Evolutionary conservation across 2,329 filamentous ascomycete species (phyloP), one percentile per base, ranked within the genome.

Genomic region (Fusarium albidum): DNA sequence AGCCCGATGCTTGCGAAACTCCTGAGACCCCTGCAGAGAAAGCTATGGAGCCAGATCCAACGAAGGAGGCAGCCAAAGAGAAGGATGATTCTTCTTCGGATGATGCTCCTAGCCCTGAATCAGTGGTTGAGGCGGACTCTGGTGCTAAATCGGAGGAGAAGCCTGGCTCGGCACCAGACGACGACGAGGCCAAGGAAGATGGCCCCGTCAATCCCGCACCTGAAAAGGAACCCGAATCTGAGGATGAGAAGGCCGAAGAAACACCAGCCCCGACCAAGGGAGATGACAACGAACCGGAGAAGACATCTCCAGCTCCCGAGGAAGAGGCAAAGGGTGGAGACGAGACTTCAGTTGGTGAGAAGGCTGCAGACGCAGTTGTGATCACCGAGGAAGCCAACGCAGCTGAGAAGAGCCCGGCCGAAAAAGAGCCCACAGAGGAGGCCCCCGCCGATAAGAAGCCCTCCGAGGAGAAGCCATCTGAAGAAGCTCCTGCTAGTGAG

Each of bases 171-270:
- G 10, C 18, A 26, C 8, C 35, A 10, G 21, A 38, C 10, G 17
- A 18, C 21, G 35, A 38, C 7, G 12, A 4, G 7, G 21, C 25
- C 7, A 43, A 38, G 33, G 40, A 56, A 31, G 46, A 42, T 7
- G 21, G 35, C 25, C 14, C 41, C 10, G 17, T 28, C 35, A 43
- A 45, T 6, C 32, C 44, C 15, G 57, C 53, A 28, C 15, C 37
- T 14, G 9, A 29, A 14, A 33, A 47, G 18, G 52, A 62, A 6
- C 35, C 26, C 18, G 61, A 60, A 31, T 27, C 37, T 12, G 43
- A 43, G 10, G 35, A 49, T 3, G 32, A 49, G 14, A 51, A 56
- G 26, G 7, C 44, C 5, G 51, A 50, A 38, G 55, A 54, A n/a
- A 14, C 17, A 29, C 29, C 27, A 42, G 12, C 15, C 5, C 18